These are phyloP conservation scores for Lasiodiplodia citricola DNA, from an alignment of 2,329 filamentous ascomycete species.

Conservation along the genomic window DNA sequence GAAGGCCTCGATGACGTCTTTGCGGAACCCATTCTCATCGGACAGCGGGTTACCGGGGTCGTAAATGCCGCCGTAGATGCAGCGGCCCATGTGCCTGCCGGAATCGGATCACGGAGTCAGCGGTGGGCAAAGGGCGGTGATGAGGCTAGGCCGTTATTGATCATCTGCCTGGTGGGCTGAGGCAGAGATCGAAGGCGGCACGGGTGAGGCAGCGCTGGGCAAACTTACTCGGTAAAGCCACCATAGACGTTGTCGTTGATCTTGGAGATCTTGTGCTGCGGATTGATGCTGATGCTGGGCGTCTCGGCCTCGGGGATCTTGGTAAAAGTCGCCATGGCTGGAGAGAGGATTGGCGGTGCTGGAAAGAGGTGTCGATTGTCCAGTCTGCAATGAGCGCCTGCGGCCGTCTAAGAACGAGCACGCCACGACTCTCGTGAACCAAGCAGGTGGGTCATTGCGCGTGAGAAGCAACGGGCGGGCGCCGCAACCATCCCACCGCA, in stretches of 20 bases:
- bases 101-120: not conserved
- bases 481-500: conserved; percentile 14
- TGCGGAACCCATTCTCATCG: conserved; percentile 76
- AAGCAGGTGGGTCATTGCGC: conserved; percentile 10
- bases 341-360: conserved; percentile 2
- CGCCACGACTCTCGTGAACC: conserved; percentile 6
- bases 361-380: not conserved
- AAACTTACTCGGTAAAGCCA: conserved; percentile 79
- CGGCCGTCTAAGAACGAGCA: conserved; percentile 21
- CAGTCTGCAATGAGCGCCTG: not conserved
- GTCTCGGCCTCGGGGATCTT: conserved; percentile 65
- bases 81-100: conserved; percentile 81
- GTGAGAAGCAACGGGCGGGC: not conserved
- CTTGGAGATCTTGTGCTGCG: conserved; percentile 68
- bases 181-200: not conserved
- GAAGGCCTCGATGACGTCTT: conserved; percentile 76
- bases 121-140: conserved; percentile 32
- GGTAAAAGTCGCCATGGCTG: conserved; percentile 74
- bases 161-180: conserved; percentile 14
- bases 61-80: conserved; percentile 86
- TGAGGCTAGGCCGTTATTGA: conserved; percentile 26
- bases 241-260: conserved; percentile 84
- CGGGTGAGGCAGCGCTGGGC: not conserved
- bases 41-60: conserved; percentile 76
- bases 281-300: conserved; percentile 69